phyloP scores from a whole-genome alignment of 1,139 yeast species.

The Pichia kudriavzevii region DNA sequence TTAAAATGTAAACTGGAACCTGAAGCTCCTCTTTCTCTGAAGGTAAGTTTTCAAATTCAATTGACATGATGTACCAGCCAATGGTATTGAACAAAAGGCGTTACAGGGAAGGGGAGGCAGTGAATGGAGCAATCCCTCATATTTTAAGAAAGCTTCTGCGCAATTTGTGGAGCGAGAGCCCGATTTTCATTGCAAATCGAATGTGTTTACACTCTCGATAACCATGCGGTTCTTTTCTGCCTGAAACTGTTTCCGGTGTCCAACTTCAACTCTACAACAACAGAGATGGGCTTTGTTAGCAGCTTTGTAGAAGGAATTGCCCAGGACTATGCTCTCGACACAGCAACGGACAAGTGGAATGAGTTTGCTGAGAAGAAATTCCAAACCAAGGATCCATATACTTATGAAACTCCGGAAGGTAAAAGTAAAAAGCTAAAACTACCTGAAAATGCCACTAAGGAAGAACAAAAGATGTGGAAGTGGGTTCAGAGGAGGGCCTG shows the following conservation, averaged over 20 bases:
- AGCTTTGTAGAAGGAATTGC: constrained; percentile 14
- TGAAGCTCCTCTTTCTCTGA: constrained; percentile 31
- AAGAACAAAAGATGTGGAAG: constrained; percentile 66
- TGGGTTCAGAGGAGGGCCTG: constrained; percentile 70
- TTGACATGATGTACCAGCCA: too few relatives aligned
- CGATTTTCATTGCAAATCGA: too few relatives aligned
- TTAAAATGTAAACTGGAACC: constrained; percentile 38
- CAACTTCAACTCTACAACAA: too few relatives aligned
- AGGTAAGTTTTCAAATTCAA: constrained; percentile 26
- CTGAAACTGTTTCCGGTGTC: too few relatives aligned
- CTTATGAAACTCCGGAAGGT: constrained; percentile 45
- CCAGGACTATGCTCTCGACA: constrained; percentile 11
- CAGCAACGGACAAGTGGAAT: constrained; percentile 46
- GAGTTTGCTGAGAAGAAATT: constrained; percentile 57
- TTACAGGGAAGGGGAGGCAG: too few relatives aligned
- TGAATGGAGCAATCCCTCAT: too few relatives aligned
- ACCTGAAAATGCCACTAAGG: constrained; percentile 49
- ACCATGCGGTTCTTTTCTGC: too few relatives aligned
- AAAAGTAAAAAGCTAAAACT: constrained; percentile 46
- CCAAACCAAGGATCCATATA: constrained; percentile 64
- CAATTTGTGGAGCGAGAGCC: too few relatives aligned
- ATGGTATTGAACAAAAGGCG: too few relatives aligned
- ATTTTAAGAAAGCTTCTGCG: too few relatives aligned
- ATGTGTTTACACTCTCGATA: too few relatives aligned
- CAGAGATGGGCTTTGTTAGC: constrained; percentile 6